These are phyloP conservation scores for Hygrocybe coccinea DNA, from an alignment of 768 basidiomycete species.

Conservation along the genomic window DNA sequence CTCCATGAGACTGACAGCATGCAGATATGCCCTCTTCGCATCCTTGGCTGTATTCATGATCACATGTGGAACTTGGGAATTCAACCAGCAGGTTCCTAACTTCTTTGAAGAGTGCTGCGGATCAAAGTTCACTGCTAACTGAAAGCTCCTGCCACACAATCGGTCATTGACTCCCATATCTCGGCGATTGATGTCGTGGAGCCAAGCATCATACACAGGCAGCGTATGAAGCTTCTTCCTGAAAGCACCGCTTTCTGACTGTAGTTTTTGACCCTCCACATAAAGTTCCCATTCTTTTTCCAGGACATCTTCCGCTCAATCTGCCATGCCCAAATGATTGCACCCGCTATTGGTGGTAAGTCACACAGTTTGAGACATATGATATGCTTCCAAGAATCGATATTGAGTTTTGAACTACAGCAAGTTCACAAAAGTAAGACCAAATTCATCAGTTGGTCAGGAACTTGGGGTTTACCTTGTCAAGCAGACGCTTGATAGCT, in stretches of 20 bases:
- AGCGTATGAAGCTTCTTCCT: constrained; percentile 93
- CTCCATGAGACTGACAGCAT: constrained; percentile 98
- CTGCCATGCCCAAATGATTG: constrained; percentile 99
- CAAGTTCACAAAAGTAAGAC: not conserved
- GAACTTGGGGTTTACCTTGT: constrained; percentile 54
- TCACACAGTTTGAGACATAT: constrained; percentile 99
- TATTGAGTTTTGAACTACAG: constrained; percentile 91
- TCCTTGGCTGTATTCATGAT: constrained; percentile 97
- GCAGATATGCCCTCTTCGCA: constrained; percentile 95
- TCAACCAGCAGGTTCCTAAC: constrained; percentile 93
- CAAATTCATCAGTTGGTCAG: not conserved
- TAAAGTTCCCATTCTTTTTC: constrained; percentile 98
- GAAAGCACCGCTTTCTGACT: constrained; percentile 87
- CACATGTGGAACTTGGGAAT: constrained; percentile 91
- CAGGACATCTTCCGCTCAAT: constrained; percentile 98
- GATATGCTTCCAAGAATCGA: constrained; percentile 90
- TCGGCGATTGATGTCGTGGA: constrained; percentile 88
- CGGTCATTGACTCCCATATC: constrained; percentile 90
- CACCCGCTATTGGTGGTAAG: constrained; percentile 94
- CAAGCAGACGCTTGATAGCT: constrained; percentile 91
- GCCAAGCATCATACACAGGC: constrained; percentile 94
- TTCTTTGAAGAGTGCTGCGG: constrained; percentile 97
- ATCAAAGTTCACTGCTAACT: constrained; percentile 95
- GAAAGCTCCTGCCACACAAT: constrained; percentile 66
- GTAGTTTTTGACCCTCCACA: constrained; percentile 97